Conservation (phyloP, 2,329 filamentous ascomycete genomes). For the Knufia petricola region DNA sequence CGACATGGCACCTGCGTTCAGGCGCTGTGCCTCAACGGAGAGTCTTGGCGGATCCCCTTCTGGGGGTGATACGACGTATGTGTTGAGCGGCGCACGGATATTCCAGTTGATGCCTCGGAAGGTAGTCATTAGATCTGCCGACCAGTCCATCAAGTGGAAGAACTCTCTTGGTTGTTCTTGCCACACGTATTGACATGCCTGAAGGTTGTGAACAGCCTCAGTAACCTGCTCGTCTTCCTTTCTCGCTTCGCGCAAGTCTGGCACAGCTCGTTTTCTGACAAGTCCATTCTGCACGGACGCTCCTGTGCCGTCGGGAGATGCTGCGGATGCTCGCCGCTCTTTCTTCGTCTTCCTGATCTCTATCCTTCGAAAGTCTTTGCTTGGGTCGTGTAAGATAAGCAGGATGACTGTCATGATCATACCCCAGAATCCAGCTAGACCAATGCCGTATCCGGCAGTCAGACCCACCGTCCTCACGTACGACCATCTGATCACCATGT, state of each 20-base stretch:
- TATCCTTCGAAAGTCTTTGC: slow-evolving; percentile 24
- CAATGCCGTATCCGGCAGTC: slow-evolving; percentile 46
- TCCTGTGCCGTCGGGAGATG: not conserved
- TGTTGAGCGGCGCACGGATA: slow-evolving; percentile 36
- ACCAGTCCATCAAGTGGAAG: slow-evolving; percentile 48
- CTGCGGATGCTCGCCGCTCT: not conserved
- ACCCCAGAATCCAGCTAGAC: slow-evolving; percentile 45
- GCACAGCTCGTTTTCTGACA: not conserved
- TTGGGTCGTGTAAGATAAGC: slow-evolving; percentile 47
- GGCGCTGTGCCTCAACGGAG: slow-evolving; percentile 9
- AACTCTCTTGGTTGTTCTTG: slow-evolving; percentile 43
- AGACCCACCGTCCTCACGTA: slow-evolving; percentile 36
- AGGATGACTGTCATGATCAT: slow-evolving; percentile 45
- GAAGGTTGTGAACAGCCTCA: slow-evolving; percentile 17
- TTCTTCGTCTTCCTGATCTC: not conserved
- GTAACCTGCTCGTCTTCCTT: slow-evolving; percentile 11
- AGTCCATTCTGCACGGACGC: not conserved
- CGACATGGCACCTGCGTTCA: not conserved
- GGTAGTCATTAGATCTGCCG: slow-evolving; percentile 46
- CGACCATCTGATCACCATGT: slow-evolving; percentile 1
- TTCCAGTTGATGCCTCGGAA: slow-evolving; percentile 54
- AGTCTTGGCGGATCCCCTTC: slow-evolving; percentile 19
- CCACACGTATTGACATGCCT: slow-evolving; percentile 32
- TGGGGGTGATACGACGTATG: slow-evolving; percentile 2
- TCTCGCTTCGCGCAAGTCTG: not conserved